phyloP scores from a whole-genome alignment of 2,329 filamentous ascomycete genomes.

The Bipolaris bicolor region DNA sequence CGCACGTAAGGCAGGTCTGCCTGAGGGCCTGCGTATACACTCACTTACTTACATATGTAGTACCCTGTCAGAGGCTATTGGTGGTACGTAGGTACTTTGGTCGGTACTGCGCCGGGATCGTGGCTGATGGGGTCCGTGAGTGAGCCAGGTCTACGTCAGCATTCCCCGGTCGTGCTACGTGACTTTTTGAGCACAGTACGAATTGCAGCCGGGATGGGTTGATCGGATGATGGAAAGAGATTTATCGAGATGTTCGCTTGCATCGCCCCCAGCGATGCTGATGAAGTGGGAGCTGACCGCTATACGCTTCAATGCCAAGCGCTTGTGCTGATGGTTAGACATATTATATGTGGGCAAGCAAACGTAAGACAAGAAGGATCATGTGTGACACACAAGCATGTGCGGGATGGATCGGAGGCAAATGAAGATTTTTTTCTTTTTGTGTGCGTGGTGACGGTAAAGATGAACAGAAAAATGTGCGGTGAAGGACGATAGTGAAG shows the following conservation, averaged over 20 bases:
- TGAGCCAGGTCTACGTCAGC: conserved; percentile 16
- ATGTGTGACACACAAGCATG: background rate
- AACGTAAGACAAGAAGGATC: background rate
- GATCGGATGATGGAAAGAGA: conserved; percentile 4
- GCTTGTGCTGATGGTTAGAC: background rate
- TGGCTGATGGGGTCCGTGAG: conserved; percentile 6
- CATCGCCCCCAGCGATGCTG: background rate
- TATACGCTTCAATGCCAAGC: background rate
- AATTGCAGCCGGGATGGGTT: background rate
- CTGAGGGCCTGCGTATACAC: background rate
- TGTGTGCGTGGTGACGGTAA: background rate
- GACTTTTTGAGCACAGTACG: conserved; percentile 4
- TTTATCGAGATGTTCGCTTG: background rate
- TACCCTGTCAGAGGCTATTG: background rate
- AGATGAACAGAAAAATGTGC: background rate
- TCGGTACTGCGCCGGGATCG: conserved; percentile 6
- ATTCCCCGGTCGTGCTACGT: conserved; percentile 17
- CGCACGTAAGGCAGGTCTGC: background rate
- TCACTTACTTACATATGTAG: background rate
- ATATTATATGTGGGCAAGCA: background rate
- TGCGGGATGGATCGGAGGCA: background rate
- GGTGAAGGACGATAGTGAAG: conserved; percentile 1
- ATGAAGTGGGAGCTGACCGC: background rate
- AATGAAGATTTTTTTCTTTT: background rate
- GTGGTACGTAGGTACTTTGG: conserved; percentile 4